These are phyloP conservation scores for Fusarium subtropicale DNA, from an alignment of 2,329 filamentous ascomycete species.

Conservation along the genomic window DNA sequence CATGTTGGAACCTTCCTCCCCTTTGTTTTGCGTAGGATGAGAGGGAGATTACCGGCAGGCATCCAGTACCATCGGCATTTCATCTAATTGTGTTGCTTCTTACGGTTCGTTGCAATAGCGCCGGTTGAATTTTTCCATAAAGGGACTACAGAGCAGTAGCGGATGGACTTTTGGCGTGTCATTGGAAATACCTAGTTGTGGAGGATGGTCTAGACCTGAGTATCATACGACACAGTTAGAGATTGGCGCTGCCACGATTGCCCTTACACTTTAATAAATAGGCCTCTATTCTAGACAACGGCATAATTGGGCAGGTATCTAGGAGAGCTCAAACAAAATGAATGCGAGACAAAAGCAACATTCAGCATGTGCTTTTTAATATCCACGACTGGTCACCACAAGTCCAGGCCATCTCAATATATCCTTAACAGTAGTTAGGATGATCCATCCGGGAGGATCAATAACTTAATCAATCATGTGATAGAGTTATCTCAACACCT, in stretches of 20 bases:
- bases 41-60: not conserved
- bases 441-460: too few relatives aligned
- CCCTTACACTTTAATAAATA: not conserved
- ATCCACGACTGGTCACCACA: too few relatives aligned
- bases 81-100: not conserved
- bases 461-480: too few relatives aligned
- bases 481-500: too few relatives aligned
- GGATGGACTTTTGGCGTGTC: not conserved
- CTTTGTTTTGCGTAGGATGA: not conserved
- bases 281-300: not conserved
- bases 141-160: not conserved
- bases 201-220: not conserved
- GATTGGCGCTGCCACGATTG: not conserved
- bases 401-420: too few relatives aligned
- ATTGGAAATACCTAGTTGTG: not conserved
- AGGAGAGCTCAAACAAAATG: accelerated
- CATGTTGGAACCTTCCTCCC: not conserved
- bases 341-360: not conserved
- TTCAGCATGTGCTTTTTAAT: not conserved
- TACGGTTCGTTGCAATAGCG: accelerated
- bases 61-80: not conserved
- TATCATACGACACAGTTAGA: not conserved
- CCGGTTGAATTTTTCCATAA: not conserved
- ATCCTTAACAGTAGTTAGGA: too few relatives aligned
- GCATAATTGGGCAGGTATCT: accelerated